Evolutionary conservation across 2,329 filamentous ascomycete species (phyloP).

Genomic region (Fusarium newnesense): DNA sequence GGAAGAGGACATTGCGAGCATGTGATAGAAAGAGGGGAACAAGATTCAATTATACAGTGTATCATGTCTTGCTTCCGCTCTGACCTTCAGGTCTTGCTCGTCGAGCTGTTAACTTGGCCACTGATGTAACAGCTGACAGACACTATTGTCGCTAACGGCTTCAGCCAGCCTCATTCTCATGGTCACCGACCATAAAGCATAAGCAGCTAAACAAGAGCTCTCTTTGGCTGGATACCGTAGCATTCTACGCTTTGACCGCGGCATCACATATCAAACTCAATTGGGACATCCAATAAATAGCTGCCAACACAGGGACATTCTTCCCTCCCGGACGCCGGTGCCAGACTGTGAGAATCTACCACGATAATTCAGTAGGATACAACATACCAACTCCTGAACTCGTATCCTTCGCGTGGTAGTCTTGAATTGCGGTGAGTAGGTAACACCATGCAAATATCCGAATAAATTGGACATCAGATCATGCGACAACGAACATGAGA

Average conservation of each 20-base stretch:
- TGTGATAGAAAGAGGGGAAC: neutral
- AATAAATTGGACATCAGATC: neutral
- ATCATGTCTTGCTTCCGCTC: neutral
- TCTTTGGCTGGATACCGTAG: neutral
- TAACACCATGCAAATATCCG: neutral
- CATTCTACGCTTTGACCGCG: conserved; percentile 6
- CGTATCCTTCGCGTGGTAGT: neutral
- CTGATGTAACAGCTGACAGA: neutral
- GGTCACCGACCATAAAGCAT: neutral
- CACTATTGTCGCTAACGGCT: conserved; percentile 10
- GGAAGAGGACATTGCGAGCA: neutral
- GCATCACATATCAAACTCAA: neutral
- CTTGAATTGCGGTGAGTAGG: neutral
- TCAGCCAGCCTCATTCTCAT: conserved; percentile 12
- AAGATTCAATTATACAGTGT: neutral
- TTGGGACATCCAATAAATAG: neutral
- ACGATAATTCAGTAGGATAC: neutral
- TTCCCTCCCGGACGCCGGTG: neutral
- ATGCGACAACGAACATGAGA: neutral
- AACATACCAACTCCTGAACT: neutral
- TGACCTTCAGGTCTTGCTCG: neutral
- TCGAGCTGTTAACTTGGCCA: neutral
- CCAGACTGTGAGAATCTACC: neutral
- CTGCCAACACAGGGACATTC: neutral
- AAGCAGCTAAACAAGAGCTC: neutral